Conservation (phyloP, 2,329 filamentous ascomycete genomes). For the Pestalotiopsis sp. region DNA sequence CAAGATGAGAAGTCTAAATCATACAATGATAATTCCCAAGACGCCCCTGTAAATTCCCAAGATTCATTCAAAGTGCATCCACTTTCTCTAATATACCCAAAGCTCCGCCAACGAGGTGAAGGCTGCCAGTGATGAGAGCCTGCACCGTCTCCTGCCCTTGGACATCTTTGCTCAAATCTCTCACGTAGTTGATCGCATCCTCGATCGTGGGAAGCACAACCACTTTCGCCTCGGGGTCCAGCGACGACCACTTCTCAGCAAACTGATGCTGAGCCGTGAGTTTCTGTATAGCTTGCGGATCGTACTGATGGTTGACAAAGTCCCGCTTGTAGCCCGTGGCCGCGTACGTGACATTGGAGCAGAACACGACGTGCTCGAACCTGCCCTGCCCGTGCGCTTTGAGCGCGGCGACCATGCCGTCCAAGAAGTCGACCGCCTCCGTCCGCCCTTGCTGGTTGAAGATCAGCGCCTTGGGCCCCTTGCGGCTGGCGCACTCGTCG, state of each 20-base stretch:
- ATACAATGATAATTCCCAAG: background rate
- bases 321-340: conserved; percentile 56
- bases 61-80: conserved; percentile 39
- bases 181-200: conserved; percentile 53
- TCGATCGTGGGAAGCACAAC: conserved; percentile 55
- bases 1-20: conserved; percentile 8
- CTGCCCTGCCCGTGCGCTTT: conserved; percentile 32
- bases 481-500: conserved; percentile 32
- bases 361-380: conserved; percentile 81
- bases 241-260: conserved; percentile 50
- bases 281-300: conserved; percentile 52
- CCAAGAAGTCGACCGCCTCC: conserved; percentile 50
- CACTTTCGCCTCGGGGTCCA: conserved; percentile 50
- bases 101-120: conserved; percentile 63
- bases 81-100: conserved; percentile 51
- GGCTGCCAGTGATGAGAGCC: conserved; percentile 62
- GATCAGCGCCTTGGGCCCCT: conserved; percentile 61
- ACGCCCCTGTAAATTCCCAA: background rate
- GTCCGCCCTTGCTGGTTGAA: conserved; percentile 51
- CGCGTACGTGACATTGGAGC: conserved; percentile 70
- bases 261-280: conserved; percentile 57
- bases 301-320: conserved; percentile 58
- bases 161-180: conserved; percentile 35
- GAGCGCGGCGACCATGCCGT: conserved; percentile 42
- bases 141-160: conserved; percentile 37